Evolutionary conservation across 257 asterid genomes (phyloP), one percentile per base, ranked within the genome.

Genomic region (Nicotiana obtusifolia): DNA sequence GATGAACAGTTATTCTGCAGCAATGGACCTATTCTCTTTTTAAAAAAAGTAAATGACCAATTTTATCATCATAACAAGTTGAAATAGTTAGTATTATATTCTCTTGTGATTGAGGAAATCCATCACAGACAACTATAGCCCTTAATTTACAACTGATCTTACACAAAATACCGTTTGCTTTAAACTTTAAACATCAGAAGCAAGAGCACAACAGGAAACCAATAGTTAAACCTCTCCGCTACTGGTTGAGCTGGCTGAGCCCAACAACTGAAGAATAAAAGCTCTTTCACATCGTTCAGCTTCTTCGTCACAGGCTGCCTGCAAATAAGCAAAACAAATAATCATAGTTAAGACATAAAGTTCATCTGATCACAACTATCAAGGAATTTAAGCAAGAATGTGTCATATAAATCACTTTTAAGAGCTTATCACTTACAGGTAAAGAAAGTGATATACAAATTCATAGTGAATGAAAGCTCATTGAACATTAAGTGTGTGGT

Each of bases 261-360:
- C 87, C 79, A 94, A 88, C 80, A 95, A 89, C 80, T 91, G 96
- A 86, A 95, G 94, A 84, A 92, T 78, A 84, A 95, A 95, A 76
- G 92, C 93, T 81, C 96, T 90, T 88, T 92, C 99, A 86, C 64
- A 86, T 66, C 85, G 92, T 86, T 92, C 97, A 81, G 90, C 94
- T 81, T 78, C 92, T 82, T 92, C 98, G 80, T 92, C 91, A 64
- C 91, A 90, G 76, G 99, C 99, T 47, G 87, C 97, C 99, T 95
- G 93, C 89, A 88, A 80, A 86, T 76, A 73, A 65, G 41, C 47
- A 81, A 80, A 77, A 77, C 82, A 76, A 67, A 82, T 26, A 82
- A 84, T 33, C 64, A 80, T 47, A 80, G 61, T 5, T n/a, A 49
- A 73, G 49, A 26, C 9, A 44, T 35, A 73, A 47, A 24, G 62